phyloP scores from a whole-genome alignment of 2,329 filamentous ascomycete species.

The Sordariomycetes sp. region DNA sequence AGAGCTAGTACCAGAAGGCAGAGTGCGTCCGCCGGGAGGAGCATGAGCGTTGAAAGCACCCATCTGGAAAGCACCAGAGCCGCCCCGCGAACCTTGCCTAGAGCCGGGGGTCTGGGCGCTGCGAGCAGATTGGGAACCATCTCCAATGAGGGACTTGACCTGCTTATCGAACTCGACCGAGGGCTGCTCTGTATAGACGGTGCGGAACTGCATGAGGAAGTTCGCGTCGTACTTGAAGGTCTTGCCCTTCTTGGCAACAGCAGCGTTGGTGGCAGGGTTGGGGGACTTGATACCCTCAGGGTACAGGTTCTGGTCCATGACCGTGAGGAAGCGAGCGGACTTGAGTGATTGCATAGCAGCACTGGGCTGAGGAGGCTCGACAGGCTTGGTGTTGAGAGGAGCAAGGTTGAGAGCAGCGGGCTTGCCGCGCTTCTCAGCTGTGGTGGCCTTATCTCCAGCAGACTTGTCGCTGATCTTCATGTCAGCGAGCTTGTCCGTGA shows the following conservation, averaged over 20 bases:
- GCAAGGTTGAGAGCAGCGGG: constrained; percentile 83
- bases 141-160: constrained; percentile 79
- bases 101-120: constrained; percentile 45
- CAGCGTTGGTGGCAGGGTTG: constrained; percentile 81
- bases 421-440: constrained; percentile 61
- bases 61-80: constrained; percentile 50
- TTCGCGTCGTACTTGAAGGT: constrained; percentile 91
- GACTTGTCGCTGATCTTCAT: constrained; percentile 38
- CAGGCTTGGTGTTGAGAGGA: constrained; percentile 68
- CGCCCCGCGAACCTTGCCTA: constrained; percentile 42
- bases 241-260: constrained; percentile 68
- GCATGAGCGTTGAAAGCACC: constrained; percentile 53
- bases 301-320: constrained; percentile 72
- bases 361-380: constrained; percentile 88
- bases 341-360: constrained; percentile 89
- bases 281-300: constrained; percentile 78
- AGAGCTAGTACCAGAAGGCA: constrained; percentile 71
- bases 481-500: constrained; percentile 40
- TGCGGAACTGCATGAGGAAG: constrained; percentile 94
- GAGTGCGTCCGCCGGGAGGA: constrained; percentile 31
- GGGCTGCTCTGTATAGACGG: constrained; percentile 93
- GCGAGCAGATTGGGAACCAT: constrained; percentile 54
- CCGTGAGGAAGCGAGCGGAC: constrained; percentile 78
- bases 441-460: constrained; percentile 33
- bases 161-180: constrained; percentile 88